These are phyloP conservation scores for Fusarium sp. DNA, from an alignment of 2,329 filamentous ascomycete species.

Conservation along the genomic window DNA sequence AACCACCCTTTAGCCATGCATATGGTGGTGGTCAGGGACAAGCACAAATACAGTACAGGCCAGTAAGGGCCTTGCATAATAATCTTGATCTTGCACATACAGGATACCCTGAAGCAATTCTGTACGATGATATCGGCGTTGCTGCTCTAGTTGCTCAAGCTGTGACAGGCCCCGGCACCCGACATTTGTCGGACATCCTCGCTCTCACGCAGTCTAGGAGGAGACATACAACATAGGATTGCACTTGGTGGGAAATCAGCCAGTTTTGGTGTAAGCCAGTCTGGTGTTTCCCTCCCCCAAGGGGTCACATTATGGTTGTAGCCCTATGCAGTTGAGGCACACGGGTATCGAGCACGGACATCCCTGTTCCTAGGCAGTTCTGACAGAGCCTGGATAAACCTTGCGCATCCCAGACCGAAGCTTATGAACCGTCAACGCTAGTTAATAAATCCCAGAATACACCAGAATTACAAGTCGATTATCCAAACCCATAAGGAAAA, in stretches of 20 bases:
- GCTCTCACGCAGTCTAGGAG: neutral
- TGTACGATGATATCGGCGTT: conserved; percentile 39
- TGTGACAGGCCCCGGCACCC: conserved; percentile 4
- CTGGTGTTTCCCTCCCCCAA: no score
- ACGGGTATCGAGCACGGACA: conserved; percentile 16
- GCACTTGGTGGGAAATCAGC: no score
- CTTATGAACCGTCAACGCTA: conserved; percentile 21
- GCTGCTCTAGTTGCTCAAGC: conserved; percentile 24
- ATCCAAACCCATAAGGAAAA: neutral
- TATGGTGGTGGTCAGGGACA: conserved; percentile 18
- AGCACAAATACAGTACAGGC: conserved; percentile 11
- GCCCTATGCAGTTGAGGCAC: conserved; percentile 9
- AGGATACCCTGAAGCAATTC: conserved; percentile 24
- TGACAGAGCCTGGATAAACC: conserved; percentile 13
- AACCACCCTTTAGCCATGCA: conserved; percentile 20
- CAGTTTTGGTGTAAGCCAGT: no score
- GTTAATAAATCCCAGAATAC: conserved; percentile 14
- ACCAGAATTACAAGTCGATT: conserved; percentile 21
- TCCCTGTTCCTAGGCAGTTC: conserved; percentile 20
- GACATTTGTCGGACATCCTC: conserved; percentile 18
- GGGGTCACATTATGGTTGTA: no score
- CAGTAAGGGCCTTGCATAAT: conserved; percentile 9
- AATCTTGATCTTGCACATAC: conserved; percentile 23
- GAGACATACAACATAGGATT: neutral
- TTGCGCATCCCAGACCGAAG: conserved; percentile 27